Base-by-base conservation (phyloP, 345 rosid genomes). In the Firmiana major region DNA sequence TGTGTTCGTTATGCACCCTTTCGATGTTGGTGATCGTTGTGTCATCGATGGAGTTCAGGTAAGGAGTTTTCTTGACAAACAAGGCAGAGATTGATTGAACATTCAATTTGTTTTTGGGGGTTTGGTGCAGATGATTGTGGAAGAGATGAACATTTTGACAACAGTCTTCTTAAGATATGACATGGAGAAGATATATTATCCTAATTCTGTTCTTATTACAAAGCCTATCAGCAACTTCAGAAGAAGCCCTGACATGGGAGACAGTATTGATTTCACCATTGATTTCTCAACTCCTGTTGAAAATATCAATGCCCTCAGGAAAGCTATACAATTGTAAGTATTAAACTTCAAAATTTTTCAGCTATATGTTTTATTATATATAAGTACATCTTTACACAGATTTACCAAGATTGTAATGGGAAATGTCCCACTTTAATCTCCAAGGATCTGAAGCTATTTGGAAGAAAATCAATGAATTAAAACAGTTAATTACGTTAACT, bases 81-180 rank as follows among this genome's bases (percentile, higher is more conserved):
- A 43, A 43, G n/a, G 36, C 36, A 42, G 16, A 22, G n/a, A 43
- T 67, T 3, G n/a, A 66, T 21, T 12, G 21, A 11, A 19, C n/a
- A 7, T 53, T 6, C 4, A 49, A 3, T 12, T 3, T 36, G 40
- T 36, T 8, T 21, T 57, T 1, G 6, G 40, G 7, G 12, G 8
- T 45, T 40, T 67, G 34, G 6, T 22, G 55, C 87, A 91, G 97
- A 81, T 93, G 97, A 81, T 90, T 42, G 97, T 93, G 48, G 98
- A 93, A 85, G 94, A 93, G 83, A 93, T 93, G 97, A 93, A 93
- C 86, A 93, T 93, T 21, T 77, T 93, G 79, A 85, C 92, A 3
- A 91, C 93, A 0, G 93, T 93, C 73, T 93, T 93, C 67, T 66
- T 93, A 68, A 80, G 93, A 24, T 91, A 89, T 63, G 96, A 93